These are phyloP conservation scores for Paraphaeosphaeria sporulosa DNA, from an alignment of 2,329 filamentous ascomycete genomes.

Conservation along the genomic window DNA sequence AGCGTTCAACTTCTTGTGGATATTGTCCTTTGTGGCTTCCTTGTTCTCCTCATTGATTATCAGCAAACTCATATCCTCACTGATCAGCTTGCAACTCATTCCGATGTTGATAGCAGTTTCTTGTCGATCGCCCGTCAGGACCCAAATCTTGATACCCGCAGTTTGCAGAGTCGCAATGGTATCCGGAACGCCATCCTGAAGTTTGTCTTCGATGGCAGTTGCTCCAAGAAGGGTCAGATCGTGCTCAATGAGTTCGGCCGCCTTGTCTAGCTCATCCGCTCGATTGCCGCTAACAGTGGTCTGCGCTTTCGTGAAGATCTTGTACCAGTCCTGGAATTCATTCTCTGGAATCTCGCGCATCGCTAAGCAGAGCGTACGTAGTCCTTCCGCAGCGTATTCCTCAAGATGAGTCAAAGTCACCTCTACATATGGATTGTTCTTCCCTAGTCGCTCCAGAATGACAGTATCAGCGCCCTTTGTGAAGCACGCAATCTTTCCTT, in stretches of 20 bases:
- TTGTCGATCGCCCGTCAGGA: constrained; percentile 94
- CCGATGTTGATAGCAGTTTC: constrained; percentile 99
- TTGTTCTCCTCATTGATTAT: constrained; percentile 93
- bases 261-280: constrained; percentile 95
- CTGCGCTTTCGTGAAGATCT: constrained; percentile 84
- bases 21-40: constrained; percentile 81
- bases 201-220: constrained; percentile 94
- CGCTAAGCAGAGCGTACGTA: constrained; percentile 92
- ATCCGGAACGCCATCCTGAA: constrained; percentile 97
- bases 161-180: constrained; percentile 97
- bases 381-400: constrained; percentile 95
- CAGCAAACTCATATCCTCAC: constrained; percentile 97
- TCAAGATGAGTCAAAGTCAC: constrained; percentile 94
- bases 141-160: constrained; percentile 98
- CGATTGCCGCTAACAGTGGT: constrained; percentile 93
- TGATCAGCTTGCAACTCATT: constrained; percentile 98
- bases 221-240: constrained; percentile 91
- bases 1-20: constrained; percentile 92
- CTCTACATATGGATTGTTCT: constrained; percentile 83
- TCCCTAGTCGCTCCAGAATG: constrained; percentile 86
- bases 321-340: constrained; percentile 87
- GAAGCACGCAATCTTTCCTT: constrained; percentile 92
- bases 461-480: constrained; percentile 98
- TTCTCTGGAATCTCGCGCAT: constrained; percentile 92
- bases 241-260: constrained; percentile 92